Evolutionary conservation across 805 yeast species (phyloP).

Genomic region (Kluyveromyces dobzhanskii): DNA sequence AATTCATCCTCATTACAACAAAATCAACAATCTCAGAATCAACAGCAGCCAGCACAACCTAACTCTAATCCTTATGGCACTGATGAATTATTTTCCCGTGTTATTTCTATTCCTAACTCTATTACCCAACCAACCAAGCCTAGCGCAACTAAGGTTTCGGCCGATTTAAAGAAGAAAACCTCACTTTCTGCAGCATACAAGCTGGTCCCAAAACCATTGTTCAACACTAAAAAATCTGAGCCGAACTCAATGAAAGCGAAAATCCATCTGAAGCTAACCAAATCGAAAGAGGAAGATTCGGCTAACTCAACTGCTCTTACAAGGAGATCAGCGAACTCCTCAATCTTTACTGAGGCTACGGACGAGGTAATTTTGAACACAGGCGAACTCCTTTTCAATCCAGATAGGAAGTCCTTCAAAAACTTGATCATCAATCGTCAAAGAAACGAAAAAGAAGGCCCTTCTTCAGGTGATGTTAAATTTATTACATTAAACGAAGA

Average conservation of each 20-base stretch:
- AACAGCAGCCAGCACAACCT: slow-evolving; percentile 26
- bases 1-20: slow-evolving; percentile 27
- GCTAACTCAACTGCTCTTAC: slow-evolving; percentile 9
- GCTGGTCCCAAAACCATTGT: slow-evolving; percentile 56
- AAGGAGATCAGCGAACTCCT: slow-evolving; percentile 7
- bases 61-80: slow-evolving; percentile 64
- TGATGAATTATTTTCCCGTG: slow-evolving; percentile 51
- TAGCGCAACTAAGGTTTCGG: slow-evolving; percentile 39
- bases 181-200: slow-evolving; percentile 54
- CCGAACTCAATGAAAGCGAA: neutral
- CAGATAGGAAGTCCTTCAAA: slow-evolving; percentile 25
- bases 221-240: slow-evolving; percentile 20
- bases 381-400: slow-evolving; percentile 18
- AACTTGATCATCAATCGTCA: slow-evolving; percentile 21
- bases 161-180: slow-evolving; percentile 46
- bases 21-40: slow-evolving; percentile 21
- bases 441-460: slow-evolving; percentile 9
- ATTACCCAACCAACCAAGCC: slow-evolving; percentile 36
- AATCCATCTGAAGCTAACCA: neutral
- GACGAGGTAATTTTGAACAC: slow-evolving; percentile 21
- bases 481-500: slow-evolving; percentile 3
- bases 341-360: slow-evolving; percentile 9
- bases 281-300: slow-evolving; percentile 1
- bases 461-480: slow-evolving; percentile 6
- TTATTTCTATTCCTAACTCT: slow-evolving; percentile 28